Base-by-base conservation (phyloP, 495 filamentous ascomycete genomes). In the Cairneyella variabilis region DNA sequence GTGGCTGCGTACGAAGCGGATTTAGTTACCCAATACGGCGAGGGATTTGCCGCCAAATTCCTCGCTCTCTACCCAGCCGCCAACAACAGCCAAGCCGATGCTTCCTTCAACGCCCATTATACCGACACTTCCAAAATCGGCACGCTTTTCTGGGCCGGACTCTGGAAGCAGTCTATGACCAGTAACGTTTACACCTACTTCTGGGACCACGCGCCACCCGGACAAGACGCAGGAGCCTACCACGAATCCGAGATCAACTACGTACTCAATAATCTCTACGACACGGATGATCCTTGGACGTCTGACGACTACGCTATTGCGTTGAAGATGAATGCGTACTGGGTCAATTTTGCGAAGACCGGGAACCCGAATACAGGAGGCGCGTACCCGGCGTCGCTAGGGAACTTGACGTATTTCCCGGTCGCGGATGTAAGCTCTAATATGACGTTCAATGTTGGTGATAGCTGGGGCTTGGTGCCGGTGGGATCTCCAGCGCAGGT, bases 301-400 rank as follows among this genome's bases (percentile, higher is more conserved):
- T 25, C 48, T 2, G 43, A 30, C 8, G 55, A 58, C 36, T 58
- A 32, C 30, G 49, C 20, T 23, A 53, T 58, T 43, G 55, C 55
- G 21, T n/a, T 38, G 36, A 58, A 48, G 49, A 58, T 58, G 49
- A 42, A 25, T 21, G 25, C 10, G 7, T 58, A 58, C 23, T 58
- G 55, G 55, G 55, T 37, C n/a, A 53, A 53, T 22, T 58, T 58
- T 48, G 55, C 55, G 14, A 49, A 32, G 36, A 58, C 49, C 1
- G 55, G 48, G 16, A 49, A 58, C 21, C 55, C 49, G 32, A 58
- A 58, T 48, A 6, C 46, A 14, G 54, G 48, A 17, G 53, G 43
- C 17, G 47, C 42, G 10, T 54, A 54, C 25, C 42, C 32, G 25
- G 32, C 20, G 9, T 11, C 36, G 3, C 8, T 28, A 14, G 48